A percentile compares a stretch with the other conserved stretches of the same genome.
phyloP scores from a whole-genome alignment of 805 yeast genomes.

The Candida rishiriensis region DNA sequence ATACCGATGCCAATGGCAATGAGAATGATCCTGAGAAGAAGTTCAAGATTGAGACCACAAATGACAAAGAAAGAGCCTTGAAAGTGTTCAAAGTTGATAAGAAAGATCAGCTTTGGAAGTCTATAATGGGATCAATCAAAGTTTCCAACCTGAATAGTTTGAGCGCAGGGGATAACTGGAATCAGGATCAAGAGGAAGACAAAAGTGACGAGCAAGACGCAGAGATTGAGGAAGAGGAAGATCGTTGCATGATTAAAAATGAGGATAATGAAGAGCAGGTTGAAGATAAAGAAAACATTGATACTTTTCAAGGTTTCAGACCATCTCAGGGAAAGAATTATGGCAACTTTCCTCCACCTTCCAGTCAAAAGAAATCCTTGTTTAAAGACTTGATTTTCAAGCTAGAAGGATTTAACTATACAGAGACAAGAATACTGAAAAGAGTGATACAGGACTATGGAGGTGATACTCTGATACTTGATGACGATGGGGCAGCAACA shows the following conservation, averaged over 20 bases:
- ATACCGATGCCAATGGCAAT: not conserved
- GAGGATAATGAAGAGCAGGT: not conserved
- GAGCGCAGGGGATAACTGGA: constrained; percentile 6
- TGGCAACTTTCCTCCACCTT: not conserved
- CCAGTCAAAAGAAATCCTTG: constrained; percentile 3
- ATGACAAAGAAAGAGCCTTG: constrained; percentile 18
- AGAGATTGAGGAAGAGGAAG: too few relatives aligned
- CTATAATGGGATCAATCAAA: constrained; percentile 21
- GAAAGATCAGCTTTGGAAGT: constrained; percentile 19
- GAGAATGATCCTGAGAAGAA: not conserved
- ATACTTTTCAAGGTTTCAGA: not conserved
- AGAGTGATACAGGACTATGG: constrained; percentile 23
- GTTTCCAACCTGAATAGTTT: constrained; percentile 7
- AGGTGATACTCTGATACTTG: constrained; percentile 10
- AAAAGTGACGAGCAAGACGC: constrained; percentile 1
- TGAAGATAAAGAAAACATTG: not conserved
- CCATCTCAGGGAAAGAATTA: not conserved
- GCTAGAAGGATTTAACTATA: constrained; percentile 14
- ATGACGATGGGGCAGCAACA: not conserved
- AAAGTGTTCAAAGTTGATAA: constrained; percentile 22
- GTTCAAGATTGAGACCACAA: not conserved
- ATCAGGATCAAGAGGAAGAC: constrained; percentile 1
- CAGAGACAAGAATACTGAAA: constrained; percentile 15
- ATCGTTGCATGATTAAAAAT: not conserved
- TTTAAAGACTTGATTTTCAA: constrained; percentile 17